Base-by-base conservation (phyloP, 495 filamentous ascomycete species). In the Entonaema liquescens region DNA sequence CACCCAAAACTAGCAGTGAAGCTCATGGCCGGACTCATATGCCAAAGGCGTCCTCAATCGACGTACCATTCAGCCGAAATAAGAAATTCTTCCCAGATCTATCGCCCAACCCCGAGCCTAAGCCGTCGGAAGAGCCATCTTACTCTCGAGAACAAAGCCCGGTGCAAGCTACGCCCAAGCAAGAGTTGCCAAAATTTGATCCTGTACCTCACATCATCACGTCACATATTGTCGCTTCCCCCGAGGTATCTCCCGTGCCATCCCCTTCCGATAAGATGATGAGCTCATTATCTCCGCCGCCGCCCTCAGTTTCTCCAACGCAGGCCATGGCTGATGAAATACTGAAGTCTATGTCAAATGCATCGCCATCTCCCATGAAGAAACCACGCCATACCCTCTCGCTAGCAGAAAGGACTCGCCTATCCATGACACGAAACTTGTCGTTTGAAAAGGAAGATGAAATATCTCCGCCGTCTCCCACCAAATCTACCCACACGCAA, bases 301-400 rank as follows among this genome's bases (percentile, higher is more conserved):
- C 61, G 42, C 40, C 28, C 26, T 79, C 66, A 12, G 64, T 70
- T 58, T 84, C 84, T 5, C 83, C 83, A n/a, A 81, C 82, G 2
- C 79, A 84, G 21, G 79, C 82, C 38, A 74, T 87, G 25, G 86
- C 83, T 7, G 83, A 87, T 36, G 79, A 85, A 38, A 87, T 91
- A 54, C 74, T 91, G 9, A 83, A 81, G 9, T 88, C 87, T 1
- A 84, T 91, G 61, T 66, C 72, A n/a, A 77, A 75, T 17, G 74
- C 74, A 26, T 86, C 85, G 0, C 85, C 85, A 6, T 86, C 86
- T 0, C 86, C 86, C 57, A 76, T 77, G 78, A 91, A 83, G 76
- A 83, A 81, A 53, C 78, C 79, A 0, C 79, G 85, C 0, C 83
- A 87, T 70, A 83, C 81, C 4, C 83, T 82, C 50, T 91, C 77